Conservation (phyloP, 2,329 filamentous ascomycete species). For the Diplodia sapinea region DNA sequence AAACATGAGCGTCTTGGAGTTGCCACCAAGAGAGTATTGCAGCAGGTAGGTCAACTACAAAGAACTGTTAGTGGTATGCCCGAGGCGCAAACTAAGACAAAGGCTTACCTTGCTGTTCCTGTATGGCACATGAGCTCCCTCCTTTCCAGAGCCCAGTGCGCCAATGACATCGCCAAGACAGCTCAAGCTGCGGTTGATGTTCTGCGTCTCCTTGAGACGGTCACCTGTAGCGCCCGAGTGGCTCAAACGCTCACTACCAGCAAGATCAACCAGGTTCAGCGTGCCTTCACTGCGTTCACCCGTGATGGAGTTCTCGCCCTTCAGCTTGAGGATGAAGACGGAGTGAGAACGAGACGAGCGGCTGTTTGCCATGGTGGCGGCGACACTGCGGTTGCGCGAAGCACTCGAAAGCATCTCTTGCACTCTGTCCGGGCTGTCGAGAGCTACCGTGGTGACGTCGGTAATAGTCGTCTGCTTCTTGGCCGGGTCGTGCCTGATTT, state of each 20-base stretch:
- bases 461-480: slow-evolving; percentile 83
- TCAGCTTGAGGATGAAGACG: slow-evolving; percentile 83
- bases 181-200: slow-evolving; percentile 93
- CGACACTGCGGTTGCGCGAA: slow-evolving; percentile 85
- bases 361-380: slow-evolving; percentile 97
- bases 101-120: slow-evolving; percentile 82
- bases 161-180: slow-evolving; percentile 94
- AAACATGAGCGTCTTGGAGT: slow-evolving; percentile 98
- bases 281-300: slow-evolving; percentile 89
- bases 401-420: slow-evolving; percentile 81
- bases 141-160: slow-evolving; percentile 82
- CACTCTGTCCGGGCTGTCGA: slow-evolving; percentile 81
- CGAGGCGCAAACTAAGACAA: too few species aligned
- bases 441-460: slow-evolving; percentile 75
- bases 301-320: slow-evolving; percentile 72
- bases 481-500: slow-evolving; percentile 83
- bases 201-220: slow-evolving; percentile 90
- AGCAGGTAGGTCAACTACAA: slow-evolving; percentile 78
- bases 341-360: slow-evolving; percentile 93
- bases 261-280: slow-evolving; percentile 93
- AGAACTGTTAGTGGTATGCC: slow-evolving; percentile 34
- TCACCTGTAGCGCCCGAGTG: slow-evolving; percentile 86
- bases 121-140: slow-evolving; percentile 84
- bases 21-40: slow-evolving; percentile 92
- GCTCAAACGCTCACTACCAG: slow-evolving; percentile 88